phyloP scores from a whole-genome alignment of 768 basidiomycete species.

The Naganishia vaughanmartiniae region DNA sequence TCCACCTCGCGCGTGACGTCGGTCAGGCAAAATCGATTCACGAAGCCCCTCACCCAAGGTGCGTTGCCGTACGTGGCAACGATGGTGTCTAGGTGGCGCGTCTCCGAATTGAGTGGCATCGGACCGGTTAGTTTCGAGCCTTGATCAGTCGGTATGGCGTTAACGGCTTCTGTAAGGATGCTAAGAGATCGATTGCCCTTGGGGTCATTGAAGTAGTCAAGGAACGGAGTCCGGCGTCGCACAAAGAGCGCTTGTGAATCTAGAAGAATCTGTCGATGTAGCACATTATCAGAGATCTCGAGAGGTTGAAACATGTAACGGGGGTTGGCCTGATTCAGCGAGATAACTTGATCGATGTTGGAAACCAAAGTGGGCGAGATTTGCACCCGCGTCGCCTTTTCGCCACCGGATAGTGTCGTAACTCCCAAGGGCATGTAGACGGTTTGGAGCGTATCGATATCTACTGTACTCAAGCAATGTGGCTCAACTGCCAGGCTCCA shows the following conservation, averaged over 20 bases:
- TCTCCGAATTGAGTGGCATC: background rate
- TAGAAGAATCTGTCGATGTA: constrained; percentile 69
- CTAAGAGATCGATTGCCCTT: constrained; percentile 67
- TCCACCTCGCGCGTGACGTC: background rate
- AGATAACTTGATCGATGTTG: constrained; percentile 73
- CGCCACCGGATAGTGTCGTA: constrained; percentile 60
- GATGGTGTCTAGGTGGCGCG: background rate
- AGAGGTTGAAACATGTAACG: constrained; percentile 59
- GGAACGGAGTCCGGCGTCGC: constrained; percentile 84
- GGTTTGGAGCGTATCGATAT: constrained; percentile 85
- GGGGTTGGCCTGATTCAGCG: constrained; percentile 85
- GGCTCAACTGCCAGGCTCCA: constrained; percentile 97
- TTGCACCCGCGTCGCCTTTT: constrained; percentile 41
- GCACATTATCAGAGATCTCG: constrained; percentile 67
- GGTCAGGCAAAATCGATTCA: constrained; percentile 1
- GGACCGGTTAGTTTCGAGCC: constrained; percentile 17
- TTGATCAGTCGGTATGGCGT: constrained; percentile 11
- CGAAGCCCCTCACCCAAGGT: constrained; percentile 14
- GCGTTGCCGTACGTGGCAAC: background rate
- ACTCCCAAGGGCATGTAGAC: constrained; percentile 92
- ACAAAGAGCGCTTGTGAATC: constrained; percentile 81
- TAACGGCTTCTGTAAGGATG: constrained; percentile 18
- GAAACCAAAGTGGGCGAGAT: constrained; percentile 92
- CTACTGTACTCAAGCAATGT: constrained; percentile 82
- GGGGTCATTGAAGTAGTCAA: constrained; percentile 91